Conservation (phyloP, 495 filamentous ascomycete genomes). For the Tetracladium setigerum region DNA sequence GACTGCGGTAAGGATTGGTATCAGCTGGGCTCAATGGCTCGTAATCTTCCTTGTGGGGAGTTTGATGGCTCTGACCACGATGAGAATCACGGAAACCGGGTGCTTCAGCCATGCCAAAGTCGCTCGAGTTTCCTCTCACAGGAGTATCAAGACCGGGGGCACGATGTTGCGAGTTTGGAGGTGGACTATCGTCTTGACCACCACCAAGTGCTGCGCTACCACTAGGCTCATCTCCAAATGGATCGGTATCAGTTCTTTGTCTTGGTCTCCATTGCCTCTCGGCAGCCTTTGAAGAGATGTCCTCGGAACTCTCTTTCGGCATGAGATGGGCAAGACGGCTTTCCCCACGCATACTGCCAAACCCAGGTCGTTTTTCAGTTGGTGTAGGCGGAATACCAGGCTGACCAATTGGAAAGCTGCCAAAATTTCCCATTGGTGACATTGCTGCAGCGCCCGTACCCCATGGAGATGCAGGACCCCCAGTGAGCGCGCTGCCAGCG, state of each 20-base stretch:
- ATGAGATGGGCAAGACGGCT: slow-evolving; percentile 81
- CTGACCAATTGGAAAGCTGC: slow-evolving; percentile 59
- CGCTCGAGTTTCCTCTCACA: slow-evolving; percentile 45
- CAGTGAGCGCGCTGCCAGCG: slow-evolving; percentile 27
- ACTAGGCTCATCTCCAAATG: slow-evolving; percentile 58
- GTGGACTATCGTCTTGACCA: slow-evolving; percentile 57
- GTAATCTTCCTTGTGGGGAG: slow-evolving; percentile 42
- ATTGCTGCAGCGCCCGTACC: slow-evolving; percentile 46
- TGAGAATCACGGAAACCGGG: slow-evolving; percentile 50
- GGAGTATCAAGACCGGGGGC: slow-evolving; percentile 46
- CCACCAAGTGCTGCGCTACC: slow-evolving; percentile 79
- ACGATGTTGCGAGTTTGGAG: slow-evolving; percentile 28
- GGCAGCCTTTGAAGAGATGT: slow-evolving; percentile 26
- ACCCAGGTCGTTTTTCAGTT: slow-evolving; percentile 61
- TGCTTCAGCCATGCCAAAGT: slow-evolving; percentile 80
- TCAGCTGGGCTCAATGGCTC: slow-evolving; percentile 86
- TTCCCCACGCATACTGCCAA: slow-evolving; percentile 62
- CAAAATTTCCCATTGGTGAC: slow-evolving; percentile 77
- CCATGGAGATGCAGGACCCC: slow-evolving; percentile 60
- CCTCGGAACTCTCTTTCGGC: slow-evolving; percentile 68
- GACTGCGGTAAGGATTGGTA: slow-evolving; percentile 96
- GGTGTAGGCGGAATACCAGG: slow-evolving; percentile 37
- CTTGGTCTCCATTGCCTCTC: slow-evolving; percentile 43
- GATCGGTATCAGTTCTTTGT: slow-evolving; percentile 72
- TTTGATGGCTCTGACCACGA: slow-evolving; percentile 29